Evolutionary conservation across 1,284 basidiomycete genomes (phyloP), one percentile per base, ranked within the genome.

Genomic region (Inonotus hispidus): DNA sequence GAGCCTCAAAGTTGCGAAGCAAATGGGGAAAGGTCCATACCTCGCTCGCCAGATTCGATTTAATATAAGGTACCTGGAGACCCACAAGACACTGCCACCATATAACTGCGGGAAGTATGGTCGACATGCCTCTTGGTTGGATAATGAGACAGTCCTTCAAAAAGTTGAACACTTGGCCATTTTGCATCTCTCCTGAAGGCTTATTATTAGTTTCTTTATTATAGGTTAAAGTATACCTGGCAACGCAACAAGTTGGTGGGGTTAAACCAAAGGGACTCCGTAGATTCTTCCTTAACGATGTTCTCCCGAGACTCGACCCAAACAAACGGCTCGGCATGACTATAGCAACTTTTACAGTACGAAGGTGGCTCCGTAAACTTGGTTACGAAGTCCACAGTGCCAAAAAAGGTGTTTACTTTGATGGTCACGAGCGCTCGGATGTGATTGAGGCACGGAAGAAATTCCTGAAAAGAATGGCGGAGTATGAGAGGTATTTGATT

Each of bases 381-480:
- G 69, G 68, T 0, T 70, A 64, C 54, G 25, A 25, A 19, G 56
- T 53, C 10, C 35, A 45, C 13, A 58, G 62, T 8, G 59, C 61
- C 49, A 63, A 61, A 38, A 71, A 69, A 49, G 69, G 67, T 3
- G 53, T 70, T n/a, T 71, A 69, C 56, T 56, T 56, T 19, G 69
- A 70, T 63, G 69, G 69, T 23, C 69, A 70, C 47, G 67, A 70
- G 49, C 63, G 68, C 23, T 56, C 60, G 16, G 69, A 69, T 64
- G 65, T 70, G 41, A 61, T 68, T 25, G 56, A 66, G 53, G 56
- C 49, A 35, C 65, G 66, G 11, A 64, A 60, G 2, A 60, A 66
- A 46, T 70, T 67, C 41, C 60, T 70, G 14, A 53, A 59, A 14
- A 29, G 53, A 5, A 59, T 69, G 47, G 27, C 39, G 16, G 29